Conservation (phyloP, 2,329 filamentous ascomycete genomes). For the Botryotinia convoluta region DNA sequence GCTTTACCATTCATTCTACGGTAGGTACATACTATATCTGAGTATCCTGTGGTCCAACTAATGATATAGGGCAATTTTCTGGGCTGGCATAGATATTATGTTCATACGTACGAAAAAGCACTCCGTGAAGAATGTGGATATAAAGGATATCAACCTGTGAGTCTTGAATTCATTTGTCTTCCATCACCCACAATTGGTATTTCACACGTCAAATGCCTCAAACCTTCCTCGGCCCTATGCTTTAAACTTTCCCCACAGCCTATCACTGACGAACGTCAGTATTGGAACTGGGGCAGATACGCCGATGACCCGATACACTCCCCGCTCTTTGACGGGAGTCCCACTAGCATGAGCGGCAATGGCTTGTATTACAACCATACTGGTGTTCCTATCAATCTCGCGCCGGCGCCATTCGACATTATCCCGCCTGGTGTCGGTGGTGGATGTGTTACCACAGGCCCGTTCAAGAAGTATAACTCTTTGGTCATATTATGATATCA, state of each 20-base stretch:
- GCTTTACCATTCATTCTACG: constrained; percentile 27
- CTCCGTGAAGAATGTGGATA: constrained; percentile 45
- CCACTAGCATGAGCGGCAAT: constrained; percentile 49
- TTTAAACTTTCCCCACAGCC: not conserved
- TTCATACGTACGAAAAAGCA: constrained; percentile 43
- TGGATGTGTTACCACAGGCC: constrained; percentile 50
- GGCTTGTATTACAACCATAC: constrained; percentile 39
- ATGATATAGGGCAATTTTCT: constrained; percentile 38
- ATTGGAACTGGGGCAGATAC: constrained; percentile 50
- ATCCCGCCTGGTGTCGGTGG: constrained; percentile 50
- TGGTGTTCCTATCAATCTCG: constrained; percentile 23
- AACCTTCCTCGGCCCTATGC: not conserved
- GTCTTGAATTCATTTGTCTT: constrained; percentile 36
- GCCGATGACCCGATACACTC: constrained; percentile 45
- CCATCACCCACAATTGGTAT: not conserved
- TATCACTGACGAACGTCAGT: constrained; percentile 25
- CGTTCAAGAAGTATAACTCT: constrained; percentile 42
- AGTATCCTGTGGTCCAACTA: constrained; percentile 23
- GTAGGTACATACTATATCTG: constrained; percentile 23
- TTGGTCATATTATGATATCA: not conserved
- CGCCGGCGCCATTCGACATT: constrained; percentile 29
- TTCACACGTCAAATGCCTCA: no score
- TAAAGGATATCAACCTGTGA: constrained; percentile 41
- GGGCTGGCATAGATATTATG: constrained; percentile 45
- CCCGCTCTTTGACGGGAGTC: constrained; percentile 54